These are phyloP conservation scores for Phytophthora citricola DNA, from an alignment of 352 stramenopile species.

Conservation along the genomic window DNA sequence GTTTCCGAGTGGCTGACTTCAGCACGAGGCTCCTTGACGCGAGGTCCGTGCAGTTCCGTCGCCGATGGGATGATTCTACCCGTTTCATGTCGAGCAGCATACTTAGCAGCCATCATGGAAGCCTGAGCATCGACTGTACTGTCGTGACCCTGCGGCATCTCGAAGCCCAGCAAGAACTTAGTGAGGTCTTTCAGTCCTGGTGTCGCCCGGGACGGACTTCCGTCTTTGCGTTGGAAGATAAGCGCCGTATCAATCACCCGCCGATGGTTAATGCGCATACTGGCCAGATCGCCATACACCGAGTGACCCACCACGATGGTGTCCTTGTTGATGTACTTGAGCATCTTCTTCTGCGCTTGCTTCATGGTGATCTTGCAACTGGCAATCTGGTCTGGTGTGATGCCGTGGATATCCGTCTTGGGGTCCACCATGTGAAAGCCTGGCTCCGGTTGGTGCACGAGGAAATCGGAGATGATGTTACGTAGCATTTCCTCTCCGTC, in stretches of 20 bases:
- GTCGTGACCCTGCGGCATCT: constrained; percentile 88
- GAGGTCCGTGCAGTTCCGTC: constrained; percentile 67
- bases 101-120: constrained; percentile 88
- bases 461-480: constrained; percentile 77
- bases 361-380: constrained; percentile 76
- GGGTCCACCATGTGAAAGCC: constrained; percentile 68
- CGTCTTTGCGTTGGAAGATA: constrained; percentile 73
- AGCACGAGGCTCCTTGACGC: constrained; percentile 17
- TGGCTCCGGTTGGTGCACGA: constrained; percentile 81
- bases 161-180: constrained; percentile 81
- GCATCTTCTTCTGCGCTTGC: constrained; percentile 82
- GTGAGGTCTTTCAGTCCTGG: constrained; percentile 80
- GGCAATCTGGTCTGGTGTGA: constrained; percentile 72
- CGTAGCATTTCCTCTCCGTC: constrained; percentile 81
- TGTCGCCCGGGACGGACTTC: constrained; percentile 42
- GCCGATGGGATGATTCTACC: constrained; percentile 75
- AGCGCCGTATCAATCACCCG: constrained; percentile 87
- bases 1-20: not conserved
- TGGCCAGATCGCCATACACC: constrained; percentile 77
- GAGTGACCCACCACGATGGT: constrained; percentile 89
- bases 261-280: constrained; percentile 75
- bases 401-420: constrained; percentile 90
- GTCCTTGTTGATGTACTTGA: constrained; percentile 85
- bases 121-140: constrained; percentile 87
- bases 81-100: constrained; percentile 58